phyloP scores from a whole-genome alignment of 1,284 basidiomycete species.

The Pseudozyma flocculosa region DNA sequence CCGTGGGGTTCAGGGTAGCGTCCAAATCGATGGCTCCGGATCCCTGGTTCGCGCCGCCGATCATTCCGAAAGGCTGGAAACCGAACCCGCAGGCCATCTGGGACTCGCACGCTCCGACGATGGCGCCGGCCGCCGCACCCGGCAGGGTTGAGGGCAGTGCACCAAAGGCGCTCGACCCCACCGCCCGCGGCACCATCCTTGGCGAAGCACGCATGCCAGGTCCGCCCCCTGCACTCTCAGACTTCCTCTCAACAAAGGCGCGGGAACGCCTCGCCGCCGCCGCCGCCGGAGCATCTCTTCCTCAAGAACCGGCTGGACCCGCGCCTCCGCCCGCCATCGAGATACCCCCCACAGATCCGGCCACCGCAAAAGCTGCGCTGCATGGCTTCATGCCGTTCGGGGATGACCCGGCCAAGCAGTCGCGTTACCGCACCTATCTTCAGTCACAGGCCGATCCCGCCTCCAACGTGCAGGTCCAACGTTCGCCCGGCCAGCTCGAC shows the following conservation, averaged over 20 bases:
- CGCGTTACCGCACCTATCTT: slow-evolving; percentile 81
- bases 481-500: slow-evolving; percentile 61
- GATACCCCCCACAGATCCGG: slow-evolving; percentile 70
- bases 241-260: slow-evolving; percentile 88
- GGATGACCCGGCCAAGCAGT: slow-evolving; percentile 74
- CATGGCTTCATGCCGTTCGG: slow-evolving; percentile 87
- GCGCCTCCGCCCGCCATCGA: no score
- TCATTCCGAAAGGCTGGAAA: background rate
- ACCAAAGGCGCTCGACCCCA: background rate
- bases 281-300: slow-evolving; percentile 57
- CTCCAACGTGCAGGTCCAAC: slow-evolving; percentile 60
- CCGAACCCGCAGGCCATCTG: background rate
- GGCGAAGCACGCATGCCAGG: slow-evolving; percentile 75
- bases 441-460: slow-evolving; percentile 67
- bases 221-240: slow-evolving; percentile 78
- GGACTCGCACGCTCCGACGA: background rate
- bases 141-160: background rate
- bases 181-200: slow-evolving; percentile 74
- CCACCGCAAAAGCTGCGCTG: slow-evolving; percentile 80
- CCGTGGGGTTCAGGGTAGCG: background rate
- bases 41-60: background rate
- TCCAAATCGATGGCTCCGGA: background rate
- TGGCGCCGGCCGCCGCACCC: background rate
- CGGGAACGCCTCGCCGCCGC: slow-evolving; percentile 76
- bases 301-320: slow-evolving; percentile 15